Base-by-base conservation (phyloP, 495 filamentous ascomycete species). In the Aspergillus bridgeri region DNA sequence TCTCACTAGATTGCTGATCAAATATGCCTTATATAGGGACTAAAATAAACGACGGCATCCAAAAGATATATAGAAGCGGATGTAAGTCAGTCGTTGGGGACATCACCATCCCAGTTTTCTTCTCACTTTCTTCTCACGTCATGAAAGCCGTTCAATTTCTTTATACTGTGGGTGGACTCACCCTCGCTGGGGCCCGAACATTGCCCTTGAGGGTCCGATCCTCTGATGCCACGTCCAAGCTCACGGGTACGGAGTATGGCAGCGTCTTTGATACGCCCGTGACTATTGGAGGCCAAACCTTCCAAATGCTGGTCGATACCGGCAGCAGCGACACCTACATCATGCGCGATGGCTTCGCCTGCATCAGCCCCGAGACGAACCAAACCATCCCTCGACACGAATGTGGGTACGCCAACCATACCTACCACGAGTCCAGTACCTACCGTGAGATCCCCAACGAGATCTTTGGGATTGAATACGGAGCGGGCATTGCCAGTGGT, bases 321-420 rank as follows among this genome's bases (percentile, higher is more conserved):
- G 85, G 86, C 5, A 83, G 79, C 58, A 79, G 74, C 59, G 86
- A 89, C 60, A 85, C 82, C 7, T 88, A 83, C 77, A 63, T 87
- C 13, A 73, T 79, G 18, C 61, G 74, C 33, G 58, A 65, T 6
- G 68, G 71, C 15, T 87, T 79, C 53, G 51, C 61, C 13, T 89
- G 85, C 60, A 61, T 79, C 18, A 66, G 69, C 45, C 43, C 58
- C 7, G 63, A 50, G n/a, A 70, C 47, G 54, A 63, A 68, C 27
- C 47, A 60, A 1, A 46, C 52, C 1, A 56, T 70, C 22, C 48
- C 65, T 7, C 53, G 73, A 60, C 60, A 50, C 6, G 47, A 72
- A 33, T 88, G 85, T 65, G 45, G 38, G 8, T 72, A 72, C 19
- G 76, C 82, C 42, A 77, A 77, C n/a, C 42, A 69, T 2, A 71